Base-by-base conservation (phyloP, 345 rosid species). In the Cochlearia excelsa region DNA sequence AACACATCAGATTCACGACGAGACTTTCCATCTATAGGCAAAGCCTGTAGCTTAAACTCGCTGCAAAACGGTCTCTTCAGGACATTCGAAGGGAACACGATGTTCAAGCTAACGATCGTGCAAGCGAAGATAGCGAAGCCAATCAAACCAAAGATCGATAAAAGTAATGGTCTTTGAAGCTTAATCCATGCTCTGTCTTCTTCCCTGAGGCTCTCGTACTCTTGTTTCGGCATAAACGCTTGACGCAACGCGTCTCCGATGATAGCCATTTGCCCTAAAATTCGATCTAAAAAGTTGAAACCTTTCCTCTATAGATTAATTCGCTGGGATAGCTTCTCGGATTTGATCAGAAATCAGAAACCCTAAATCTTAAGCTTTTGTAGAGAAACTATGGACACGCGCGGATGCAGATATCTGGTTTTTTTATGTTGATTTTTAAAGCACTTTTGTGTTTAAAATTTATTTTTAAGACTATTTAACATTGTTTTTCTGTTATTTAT, bases 141-240 rank as follows among this genome's bases (percentile, higher is more conserved):
- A 56, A 86, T 54, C 1, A 73, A 47, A 26, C 75, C 59, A 48
- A 77, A 48, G 3, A 51, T 38, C 7, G 66, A 51, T 7, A 72
- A 8, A 56, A 85, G 26, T 3, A 63, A 30, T 30, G 89, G 95
- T 31, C 82, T 74, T 69, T 79, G 95, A 30, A 92, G 79, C 79
- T 81, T 92, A 46, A 60, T 26, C 90, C 87, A 84, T 26, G 88
- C 95, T 72, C 72, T 88, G 40, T 86, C 95, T 59, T 92, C 95
- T 38, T 86, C 92, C 8, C 92, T 74, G 7, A 86, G 82, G 70
- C 82, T 78, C 69, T 88, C 87, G 76, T 92, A 92, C 77, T 86
- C 93, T 57, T 67, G 95, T 74, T 86, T 86, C 31, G 84, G 95
- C 96, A 81, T 92, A 69, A 92, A 88, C 8, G 89, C 96, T 67